A percentile compares a stretch with the other conserved stretches of the same genome.
Evolutionary conservation across 176 grass and related monocot species (phyloP).

Genomic region (Carex littledalei): DNA sequence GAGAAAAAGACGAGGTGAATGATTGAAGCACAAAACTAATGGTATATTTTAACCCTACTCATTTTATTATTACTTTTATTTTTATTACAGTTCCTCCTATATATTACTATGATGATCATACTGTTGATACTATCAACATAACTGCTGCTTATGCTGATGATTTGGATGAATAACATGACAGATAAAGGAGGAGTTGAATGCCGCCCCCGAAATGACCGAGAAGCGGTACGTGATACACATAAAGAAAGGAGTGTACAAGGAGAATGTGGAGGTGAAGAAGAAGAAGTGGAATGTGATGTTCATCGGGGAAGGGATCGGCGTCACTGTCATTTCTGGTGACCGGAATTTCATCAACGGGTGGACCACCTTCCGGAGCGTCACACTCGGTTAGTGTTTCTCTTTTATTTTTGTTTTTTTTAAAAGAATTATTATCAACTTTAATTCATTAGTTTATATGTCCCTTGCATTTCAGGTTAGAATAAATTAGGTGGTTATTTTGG

Average conservation of each 20-base stretch:
- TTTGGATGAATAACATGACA: neutral
- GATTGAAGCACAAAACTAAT: too few relatives aligned
- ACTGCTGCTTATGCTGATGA: neutral
- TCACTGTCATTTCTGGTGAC: constrained; percentile 19
- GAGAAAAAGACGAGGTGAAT: too few relatives aligned
- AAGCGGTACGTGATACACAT: constrained; percentile 13
- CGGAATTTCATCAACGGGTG: neutral
- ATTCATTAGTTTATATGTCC: neutral
- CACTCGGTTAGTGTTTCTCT: constrained; percentile 19
- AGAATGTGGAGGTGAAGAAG: neutral
- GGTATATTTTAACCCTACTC: too few relatives aligned
- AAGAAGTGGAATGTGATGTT: constrained; percentile 18
- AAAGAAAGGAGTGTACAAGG: constrained; percentile 16
- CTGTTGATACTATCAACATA: neutral
- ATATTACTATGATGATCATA: neutral
- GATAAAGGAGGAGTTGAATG: neutral
- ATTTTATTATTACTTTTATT: too few relatives aligned
- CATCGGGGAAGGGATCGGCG: neutral
- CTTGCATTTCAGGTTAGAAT: neutral
- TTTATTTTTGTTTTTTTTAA: neutral
- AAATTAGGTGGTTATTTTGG: neutral
- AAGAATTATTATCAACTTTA: neutral
- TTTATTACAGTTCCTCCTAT: too few relatives aligned
- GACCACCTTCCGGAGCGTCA: neutral
- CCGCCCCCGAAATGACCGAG: neutral